Conservation (phyloP, 768 basidiomycete species). For the Rubroboletus pulcherrimus region DNA sequence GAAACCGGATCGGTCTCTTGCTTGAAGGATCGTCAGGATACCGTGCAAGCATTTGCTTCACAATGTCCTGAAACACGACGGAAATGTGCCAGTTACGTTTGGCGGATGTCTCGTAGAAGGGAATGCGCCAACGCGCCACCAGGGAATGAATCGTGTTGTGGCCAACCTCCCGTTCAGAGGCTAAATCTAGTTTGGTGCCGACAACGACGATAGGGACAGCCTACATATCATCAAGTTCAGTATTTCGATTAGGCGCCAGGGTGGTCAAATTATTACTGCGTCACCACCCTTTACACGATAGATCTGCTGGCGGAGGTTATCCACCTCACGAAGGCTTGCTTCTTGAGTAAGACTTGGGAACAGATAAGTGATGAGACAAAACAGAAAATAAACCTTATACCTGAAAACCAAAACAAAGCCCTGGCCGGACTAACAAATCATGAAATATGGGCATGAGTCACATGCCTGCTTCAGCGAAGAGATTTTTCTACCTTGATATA, state of each 20-base stretch:
- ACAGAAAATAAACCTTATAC: conserved; percentile 29
- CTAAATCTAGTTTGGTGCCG: conserved; percentile 81
- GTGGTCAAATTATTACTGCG: conserved; percentile 36
- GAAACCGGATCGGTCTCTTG: conserved; percentile 28
- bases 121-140: conserved; percentile 63
- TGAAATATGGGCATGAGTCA: background rate
- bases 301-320: conserved; percentile 77
- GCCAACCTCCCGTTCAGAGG: conserved; percentile 76
- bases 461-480: background rate
- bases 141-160: conserved; percentile 59
- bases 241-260: background rate
- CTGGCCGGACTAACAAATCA: conserved; percentile 48
- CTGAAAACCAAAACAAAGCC: conserved; percentile 85
- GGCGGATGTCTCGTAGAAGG: conserved; percentile 85
- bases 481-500: conserved; percentile 63
- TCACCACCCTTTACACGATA: conserved; percentile 73
- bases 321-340: conserved; percentile 74
- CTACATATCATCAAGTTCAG: conserved; percentile 31
- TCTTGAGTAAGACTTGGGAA: conserved; percentile 69
- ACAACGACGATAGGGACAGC: conserved; percentile 79
- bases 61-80: conserved; percentile 75
- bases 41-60: conserved; percentile 66
- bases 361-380: background rate
- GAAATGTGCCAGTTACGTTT: conserved; percentile 78
- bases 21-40: conserved; percentile 48